A percentile compares a stretch with the other conserved stretches of the same genome.
These are phyloP conservation scores for Macrophomina tecta DNA, from an alignment of 2,329 filamentous ascomycete species.

Conservation along the genomic window DNA sequence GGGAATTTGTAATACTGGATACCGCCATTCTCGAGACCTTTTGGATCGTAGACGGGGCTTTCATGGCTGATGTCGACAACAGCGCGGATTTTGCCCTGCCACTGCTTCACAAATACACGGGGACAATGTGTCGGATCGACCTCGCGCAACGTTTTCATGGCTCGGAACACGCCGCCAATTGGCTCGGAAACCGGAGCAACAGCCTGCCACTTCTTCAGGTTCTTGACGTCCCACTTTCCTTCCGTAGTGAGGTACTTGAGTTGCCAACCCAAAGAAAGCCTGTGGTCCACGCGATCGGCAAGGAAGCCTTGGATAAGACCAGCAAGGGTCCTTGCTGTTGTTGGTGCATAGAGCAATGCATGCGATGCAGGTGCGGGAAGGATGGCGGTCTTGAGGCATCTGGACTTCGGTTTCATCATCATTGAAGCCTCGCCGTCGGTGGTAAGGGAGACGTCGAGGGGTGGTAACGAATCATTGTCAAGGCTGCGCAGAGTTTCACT, in stretches of 20 bases:
- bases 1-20: slow-evolving; percentile 76
- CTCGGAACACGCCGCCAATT: slow-evolving; percentile 81
- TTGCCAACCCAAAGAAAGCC: slow-evolving; percentile 87
- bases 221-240: slow-evolving; percentile 98
- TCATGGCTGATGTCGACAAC: slow-evolving; percentile 93
- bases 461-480: slow-evolving; percentile 14
- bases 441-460: slow-evolving; percentile 29
- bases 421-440: slow-evolving; percentile 52
- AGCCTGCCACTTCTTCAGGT: slow-evolving; percentile 87
- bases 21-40: slow-evolving; percentile 51
- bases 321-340: slow-evolving; percentile 75
- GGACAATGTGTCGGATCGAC: slow-evolving; percentile 85
- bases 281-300: slow-evolving; percentile 72
- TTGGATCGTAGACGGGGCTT: slow-evolving; percentile 84
- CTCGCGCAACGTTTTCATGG: slow-evolving; percentile 91
- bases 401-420: slow-evolving; percentile 39
- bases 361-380: slow-evolving; percentile 82
- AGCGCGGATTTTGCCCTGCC: slow-evolving; percentile 71
- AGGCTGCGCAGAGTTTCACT: slow-evolving; percentile 22
- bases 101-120: slow-evolving; percentile 70
- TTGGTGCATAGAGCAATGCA: slow-evolving; percentile 80
- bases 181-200: slow-evolving; percentile 77
- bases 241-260: slow-evolving; percentile 85
- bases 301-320: slow-evolving; percentile 86
- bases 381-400: slow-evolving; percentile 69